phyloP scores from a whole-genome alignment of 305 asterid genomes.

The Fraxinus baroniana region DNA sequence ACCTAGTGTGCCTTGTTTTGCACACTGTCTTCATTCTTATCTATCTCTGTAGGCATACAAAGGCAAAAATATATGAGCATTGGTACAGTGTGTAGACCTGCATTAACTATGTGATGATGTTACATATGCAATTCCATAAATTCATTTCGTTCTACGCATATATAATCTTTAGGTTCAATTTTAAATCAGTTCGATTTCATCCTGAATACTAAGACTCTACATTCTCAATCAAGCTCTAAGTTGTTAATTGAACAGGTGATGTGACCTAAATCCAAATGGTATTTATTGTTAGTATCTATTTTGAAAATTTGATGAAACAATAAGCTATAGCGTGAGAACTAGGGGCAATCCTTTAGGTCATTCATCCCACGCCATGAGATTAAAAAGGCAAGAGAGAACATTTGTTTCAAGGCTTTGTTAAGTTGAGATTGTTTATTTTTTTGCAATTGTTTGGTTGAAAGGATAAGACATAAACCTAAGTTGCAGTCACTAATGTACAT shows the following conservation, averaged over 20 bases:
- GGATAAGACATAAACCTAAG: not conserved
- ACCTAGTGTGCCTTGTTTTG: not conserved
- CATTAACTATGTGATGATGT: not conserved
- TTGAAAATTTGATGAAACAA: not conserved
- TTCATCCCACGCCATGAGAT: not conserved
- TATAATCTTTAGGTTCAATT: not conserved
- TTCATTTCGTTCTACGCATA: not conserved
- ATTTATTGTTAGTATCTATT: not conserved
- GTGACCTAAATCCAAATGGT: not conserved
- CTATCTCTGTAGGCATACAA: not conserved
- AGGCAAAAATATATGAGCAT: not conserved
- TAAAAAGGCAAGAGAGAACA: not conserved
- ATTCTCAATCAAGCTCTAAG: conserved; percentile 4
- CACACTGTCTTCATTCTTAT: not conserved
- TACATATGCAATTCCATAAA: not conserved
- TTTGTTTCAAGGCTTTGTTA: not conserved
- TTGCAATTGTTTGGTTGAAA: not conserved
- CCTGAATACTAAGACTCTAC: not conserved
- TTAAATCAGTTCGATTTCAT: conserved; percentile 7
- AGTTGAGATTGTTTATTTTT: not conserved
- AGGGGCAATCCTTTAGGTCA: not conserved
- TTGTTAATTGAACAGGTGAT: conserved; percentile 4
- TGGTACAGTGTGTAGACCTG: not conserved
- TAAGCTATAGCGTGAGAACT: conserved; percentile 1
- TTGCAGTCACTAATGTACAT: not conserved